Base-by-base conservation (phyloP, 257 asterid species). In the Catharanthus roseus region DNA sequence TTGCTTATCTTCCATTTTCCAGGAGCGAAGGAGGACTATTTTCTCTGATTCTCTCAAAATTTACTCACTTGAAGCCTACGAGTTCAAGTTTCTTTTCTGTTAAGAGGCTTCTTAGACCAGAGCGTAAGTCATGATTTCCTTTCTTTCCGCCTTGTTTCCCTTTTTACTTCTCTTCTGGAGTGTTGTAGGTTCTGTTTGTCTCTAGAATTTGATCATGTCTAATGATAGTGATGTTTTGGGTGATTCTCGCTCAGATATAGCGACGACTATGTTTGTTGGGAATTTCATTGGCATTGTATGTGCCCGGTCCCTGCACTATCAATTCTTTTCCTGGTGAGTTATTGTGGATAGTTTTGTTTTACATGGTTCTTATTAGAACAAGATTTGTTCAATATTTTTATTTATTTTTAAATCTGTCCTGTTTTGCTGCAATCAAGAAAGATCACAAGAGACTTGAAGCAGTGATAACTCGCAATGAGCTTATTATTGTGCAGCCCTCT, bases 231-330 rank as follows among this genome's bases (percentile, higher is more conserved):
- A 51, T 49, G 24, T 5, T 73, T 71, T 67, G 29, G n/a, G 41
- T 63, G 56, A 71, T 69, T 72, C 29, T 56, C 18, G 71, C 73
- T 75, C 95, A 90, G 96, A 93, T 87, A 90, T 89, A 47, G 83
- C 75, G 26, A 86, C 95, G 0, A 84, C 91, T 64, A 65, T 92
- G 90, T 90, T 92, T 79, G 92, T 84, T 53, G 98, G 98, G 77
- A 92, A 92, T 77, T 92, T 92, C 81, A 83, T 90, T 18, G 98
- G 98, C 76, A 86, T 90, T 68, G 78, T 90, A 49, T 90, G 88
- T 87, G 97, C 98, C 39, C 86, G 96, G 51, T 93, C 98, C 78
- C 88, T 93, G 80, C 98, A 90, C 70, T 93, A 90, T 83, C 98
- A 90, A 82, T 93, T 90, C 78, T 90, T 89, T 77, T 87, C 98